A percentile compares a stretch with the other conserved stretches of the same genome.
phyloP scores from a whole-genome alignment of 2,329 filamentous ascomycete genomes.

The Septoria linicola region DNA sequence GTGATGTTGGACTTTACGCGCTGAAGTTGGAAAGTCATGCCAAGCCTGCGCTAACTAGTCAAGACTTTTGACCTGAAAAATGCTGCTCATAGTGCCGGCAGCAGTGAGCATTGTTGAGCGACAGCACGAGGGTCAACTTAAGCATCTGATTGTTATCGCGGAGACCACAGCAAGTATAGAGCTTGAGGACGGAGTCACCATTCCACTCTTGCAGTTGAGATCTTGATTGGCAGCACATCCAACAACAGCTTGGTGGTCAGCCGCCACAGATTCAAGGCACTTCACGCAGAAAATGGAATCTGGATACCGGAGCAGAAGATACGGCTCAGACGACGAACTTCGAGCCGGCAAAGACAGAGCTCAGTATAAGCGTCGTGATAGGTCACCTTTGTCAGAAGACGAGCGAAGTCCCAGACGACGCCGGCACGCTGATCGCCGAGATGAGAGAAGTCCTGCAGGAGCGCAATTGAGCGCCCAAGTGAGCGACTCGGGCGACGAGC shows the following conservation, averaged over 20 bases:
- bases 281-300: conserved; percentile 7
- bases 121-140: too few species aligned
- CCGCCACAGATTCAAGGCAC: too few species aligned
- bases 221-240: too few species aligned
- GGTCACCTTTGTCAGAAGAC: conserved; percentile 12
- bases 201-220: too few species aligned
- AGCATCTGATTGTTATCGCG: too few species aligned
- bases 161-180: too few species aligned
- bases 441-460: background rate
- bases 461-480: background rate
- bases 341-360: background rate
- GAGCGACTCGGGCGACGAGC: conserved; percentile 1
- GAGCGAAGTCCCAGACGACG: conserved; percentile 10
- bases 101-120: too few species aligned
- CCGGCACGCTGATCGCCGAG: conserved; percentile 1
- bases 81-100: too few species aligned
- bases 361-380: conserved; percentile 12
- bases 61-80: too few species aligned
- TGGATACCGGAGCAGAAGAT: background rate
- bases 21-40: background rate
- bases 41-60: too few species aligned
- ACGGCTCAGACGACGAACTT: background rate
- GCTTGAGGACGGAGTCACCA: too few species aligned
- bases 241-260: too few species aligned
- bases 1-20: conserved; percentile 10